Percentiles rank a stretch among this genome's conserved stretches.
These are phyloP conservation scores for Coccinonectria pachysandricola DNA, from an alignment of 2,329 filamentous ascomycete species.

Conservation along the genomic window DNA sequence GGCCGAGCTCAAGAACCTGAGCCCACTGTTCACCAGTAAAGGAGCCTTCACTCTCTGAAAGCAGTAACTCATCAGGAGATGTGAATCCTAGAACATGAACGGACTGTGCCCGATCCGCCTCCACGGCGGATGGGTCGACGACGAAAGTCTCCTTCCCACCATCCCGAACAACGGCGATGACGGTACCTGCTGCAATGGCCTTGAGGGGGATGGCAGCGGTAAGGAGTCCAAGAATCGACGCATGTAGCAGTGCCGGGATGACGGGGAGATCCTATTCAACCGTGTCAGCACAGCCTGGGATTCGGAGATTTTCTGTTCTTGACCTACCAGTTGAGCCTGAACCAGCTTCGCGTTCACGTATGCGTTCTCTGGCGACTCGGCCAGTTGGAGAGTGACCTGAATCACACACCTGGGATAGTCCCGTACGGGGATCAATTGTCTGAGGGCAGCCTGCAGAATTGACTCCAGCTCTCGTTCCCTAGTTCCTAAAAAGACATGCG, in stretches of 20 bases:
- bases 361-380: conserved; percentile 57
- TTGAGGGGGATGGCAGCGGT: conserved; percentile 75
- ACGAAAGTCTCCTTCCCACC: conserved; percentile 35
- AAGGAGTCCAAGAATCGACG: conserved; percentile 66
- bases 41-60: conserved; percentile 71
- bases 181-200: conserved; percentile 55
- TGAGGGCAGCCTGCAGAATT: conserved; percentile 60
- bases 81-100: conserved; percentile 78
- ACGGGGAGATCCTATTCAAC: conserved; percentile 58
- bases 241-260: conserved; percentile 73
- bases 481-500: conserved; percentile 47
- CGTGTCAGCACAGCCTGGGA: conserved; percentile 9
- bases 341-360: conserved; percentile 49
- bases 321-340: conserved; percentile 49
- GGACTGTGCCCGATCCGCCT: conserved; percentile 55
- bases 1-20: conserved; percentile 52
- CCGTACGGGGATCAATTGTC: conserved; percentile 63
- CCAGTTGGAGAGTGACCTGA: conserved; percentile 72
- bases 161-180: conserved; percentile 47
- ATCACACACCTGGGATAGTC: conserved; percentile 69
- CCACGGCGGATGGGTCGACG: conserved; percentile 50
- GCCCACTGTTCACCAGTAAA: conserved; percentile 74
- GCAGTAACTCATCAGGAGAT: conserved; percentile 59
- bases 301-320: not conserved
- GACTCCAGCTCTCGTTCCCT: conserved; percentile 75